phyloP scores from a whole-genome alignment of 2,329 filamentous ascomycete genomes.

The Chaetomium olivaceum region DNA sequence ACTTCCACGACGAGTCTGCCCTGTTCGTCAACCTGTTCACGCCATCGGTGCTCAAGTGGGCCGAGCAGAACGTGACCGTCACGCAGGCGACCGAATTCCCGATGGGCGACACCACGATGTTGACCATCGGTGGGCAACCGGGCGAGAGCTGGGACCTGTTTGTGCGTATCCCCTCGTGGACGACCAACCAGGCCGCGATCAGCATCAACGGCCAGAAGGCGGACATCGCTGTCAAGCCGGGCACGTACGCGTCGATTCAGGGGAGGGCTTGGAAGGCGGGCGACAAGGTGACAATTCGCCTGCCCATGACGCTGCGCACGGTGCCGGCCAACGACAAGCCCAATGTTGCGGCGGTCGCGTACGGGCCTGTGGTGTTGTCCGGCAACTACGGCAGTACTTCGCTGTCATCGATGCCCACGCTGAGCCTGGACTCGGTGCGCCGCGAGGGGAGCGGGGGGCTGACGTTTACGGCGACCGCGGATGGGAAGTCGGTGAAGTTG shows the following conservation, averaged over 20 bases:
- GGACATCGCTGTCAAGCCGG: conserved; percentile 37
- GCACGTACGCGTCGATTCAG: conserved; percentile 45
- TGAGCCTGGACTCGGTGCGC: conserved; percentile 34
- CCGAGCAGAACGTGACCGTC: conserved; percentile 42
- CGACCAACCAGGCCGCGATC: conserved; percentile 40
- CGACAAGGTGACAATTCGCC: conserved; percentile 45
- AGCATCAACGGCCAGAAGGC: conserved; percentile 44
- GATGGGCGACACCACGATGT: conserved; percentile 41
- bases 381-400: conserved; percentile 46
- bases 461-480: conserved; percentile 39
- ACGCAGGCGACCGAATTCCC: conserved; percentile 49
- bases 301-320: conserved; percentile 48
- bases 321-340: conserved; percentile 51
- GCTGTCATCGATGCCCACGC: conserved; percentile 34
- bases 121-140: conserved; percentile 41
- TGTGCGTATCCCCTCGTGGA: conserved; percentile 52
- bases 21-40: conserved; percentile 54
- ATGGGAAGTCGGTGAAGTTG: conserved; percentile 37
- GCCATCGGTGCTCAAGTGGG: conserved; percentile 49
- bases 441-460: conserved; percentile 23
- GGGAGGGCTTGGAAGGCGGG: conserved; percentile 45
- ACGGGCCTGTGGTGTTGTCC: conserved; percentile 47
- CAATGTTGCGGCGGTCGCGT: conserved; percentile 47
- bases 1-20: conserved; percentile 45
- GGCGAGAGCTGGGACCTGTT: conserved; percentile 39